Evolutionary conservation across 208 protist species (phyloP).

Genomic region (Angomonas deanei): DNA sequence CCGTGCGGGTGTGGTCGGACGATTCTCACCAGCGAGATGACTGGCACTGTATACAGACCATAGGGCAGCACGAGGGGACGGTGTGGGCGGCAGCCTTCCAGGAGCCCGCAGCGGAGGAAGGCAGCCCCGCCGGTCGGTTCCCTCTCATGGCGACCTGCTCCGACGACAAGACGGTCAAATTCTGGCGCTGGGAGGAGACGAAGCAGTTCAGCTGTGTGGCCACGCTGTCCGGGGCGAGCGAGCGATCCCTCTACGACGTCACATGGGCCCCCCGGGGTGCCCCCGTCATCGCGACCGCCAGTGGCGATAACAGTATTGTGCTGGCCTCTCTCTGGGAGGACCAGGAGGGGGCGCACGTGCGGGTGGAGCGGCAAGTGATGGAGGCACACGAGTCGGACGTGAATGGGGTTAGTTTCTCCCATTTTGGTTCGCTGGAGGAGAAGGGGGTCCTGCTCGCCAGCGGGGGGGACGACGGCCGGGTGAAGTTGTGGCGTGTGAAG

Average conservation of each 20-base stretch:
- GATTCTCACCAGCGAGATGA: slow-evolving; percentile 75
- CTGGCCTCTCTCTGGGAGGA: slow-evolving; percentile 55
- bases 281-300: slow-evolving; percentile 61
- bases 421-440: slow-evolving; percentile 11
- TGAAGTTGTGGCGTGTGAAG: slow-evolving; percentile 71
- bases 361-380: neutral
- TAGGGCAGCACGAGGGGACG: slow-evolving; percentile 67
- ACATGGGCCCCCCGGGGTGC: slow-evolving; percentile 52
- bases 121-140: slow-evolving; percentile 17
- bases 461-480: slow-evolving; percentile 62
- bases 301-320: slow-evolving; percentile 79
- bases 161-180: slow-evolving; percentile 59
- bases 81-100: slow-evolving; percentile 84
- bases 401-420: slow-evolving; percentile 67
- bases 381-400: slow-evolving; percentile 62
- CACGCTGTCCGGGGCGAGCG: slow-evolving; percentile 38
- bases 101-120: slow-evolving; percentile 3
- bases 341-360: slow-evolving; percentile 4
- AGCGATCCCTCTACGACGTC: slow-evolving; percentile 68
- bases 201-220: slow-evolving; percentile 31
- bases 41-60: slow-evolving; percentile 79
- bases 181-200: slow-evolving; percentile 49
- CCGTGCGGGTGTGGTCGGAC: slow-evolving; percentile 51
- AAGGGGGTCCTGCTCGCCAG: slow-evolving; percentile 45
- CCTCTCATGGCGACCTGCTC: slow-evolving; percentile 71